Percentiles rank a stretch among this genome's conserved stretches.
phyloP scores from a whole-genome alignment of 257 asterid species.

The Forsythia suspensa region DNA sequence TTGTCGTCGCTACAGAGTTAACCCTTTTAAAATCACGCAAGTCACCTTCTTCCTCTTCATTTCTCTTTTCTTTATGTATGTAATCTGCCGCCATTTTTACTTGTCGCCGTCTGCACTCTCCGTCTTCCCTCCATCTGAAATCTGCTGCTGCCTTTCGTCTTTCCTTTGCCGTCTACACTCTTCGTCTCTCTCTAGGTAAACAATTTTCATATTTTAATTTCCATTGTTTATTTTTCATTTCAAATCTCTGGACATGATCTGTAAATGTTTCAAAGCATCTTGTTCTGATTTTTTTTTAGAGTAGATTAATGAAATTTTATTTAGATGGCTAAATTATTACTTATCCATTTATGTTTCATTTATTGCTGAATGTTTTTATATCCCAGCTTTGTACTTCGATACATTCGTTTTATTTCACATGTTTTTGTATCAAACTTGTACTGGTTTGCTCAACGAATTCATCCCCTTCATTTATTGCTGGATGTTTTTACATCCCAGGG shows the following conservation, averaged over 20 bases:
- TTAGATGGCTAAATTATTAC: not conserved
- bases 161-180: too few species aligned
- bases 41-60: too few species aligned
- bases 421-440: not conserved
- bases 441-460: not conserved
- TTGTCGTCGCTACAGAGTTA: too few species aligned
- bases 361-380: not conserved
- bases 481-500: too few species aligned
- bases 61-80: too few species aligned
- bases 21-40: too few species aligned
- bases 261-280: not conserved
- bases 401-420: not conserved
- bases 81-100: too few species aligned
- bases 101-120: too few species aligned
- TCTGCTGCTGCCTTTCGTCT: too few species aligned
- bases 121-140: too few species aligned
- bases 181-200: too few species aligned
- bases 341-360: not conserved
- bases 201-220: not conserved
- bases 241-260: not conserved
- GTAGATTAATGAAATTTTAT: not conserved
- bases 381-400: not conserved
- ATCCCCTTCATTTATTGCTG: too few species aligned
- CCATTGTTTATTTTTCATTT: constrained; percentile 1
- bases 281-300: not conserved